Base-by-base conservation (phyloP, 805 yeast species). In the Saccharomycopsis selenospora region DNA sequence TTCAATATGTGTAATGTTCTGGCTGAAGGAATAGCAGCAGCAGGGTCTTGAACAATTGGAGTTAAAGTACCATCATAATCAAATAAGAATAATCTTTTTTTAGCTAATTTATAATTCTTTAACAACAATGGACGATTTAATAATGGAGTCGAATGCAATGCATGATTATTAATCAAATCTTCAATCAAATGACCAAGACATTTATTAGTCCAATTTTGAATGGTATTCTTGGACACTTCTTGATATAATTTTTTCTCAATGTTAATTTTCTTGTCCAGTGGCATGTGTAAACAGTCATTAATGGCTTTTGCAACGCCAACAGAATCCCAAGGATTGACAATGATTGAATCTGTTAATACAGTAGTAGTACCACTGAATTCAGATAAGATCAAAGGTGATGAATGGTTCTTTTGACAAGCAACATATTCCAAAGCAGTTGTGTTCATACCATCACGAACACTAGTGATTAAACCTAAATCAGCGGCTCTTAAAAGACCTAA, bases 31-130 rank as follows among this genome's bases (percentile, higher is more conserved):
- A 93, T 85, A 0, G 99, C 99, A 0, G 98, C 97, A n/a, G 91
- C 88, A 1, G 99, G 99, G 58, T 93, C 98, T 36, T 80, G 76
- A 3, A 93, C 99, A 60, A 93, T 93, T 11, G 98, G 98, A 0
- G 99, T 88, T 56, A 93, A 71, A 1, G 99, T 93, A 25, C 99
- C 99, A 63, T 93, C 99, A 63, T 93, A 93, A 66, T 93, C 99
- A 66, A 93, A 90, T 57, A 93, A 65, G 58, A 93, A 88, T 50
- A 93, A 66, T 53, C 98, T 75, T 57, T 84, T 75, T 28, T 76
- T 53, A 0, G 96, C 79, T 20, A 63, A 56, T 42, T 73, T 63
- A 63, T 87, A 93, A 49, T 75, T 73, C 20, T 75, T 69, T 48
- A 77, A 66, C 52, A 91, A 63, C 36, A 73, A 61, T 2, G 88